Percentiles rank a stretch among this genome's conserved stretches.
Evolutionary conservation across 2,329 filamentous ascomycete species (phyloP).

Genomic region (Apiospora marii): DNA sequence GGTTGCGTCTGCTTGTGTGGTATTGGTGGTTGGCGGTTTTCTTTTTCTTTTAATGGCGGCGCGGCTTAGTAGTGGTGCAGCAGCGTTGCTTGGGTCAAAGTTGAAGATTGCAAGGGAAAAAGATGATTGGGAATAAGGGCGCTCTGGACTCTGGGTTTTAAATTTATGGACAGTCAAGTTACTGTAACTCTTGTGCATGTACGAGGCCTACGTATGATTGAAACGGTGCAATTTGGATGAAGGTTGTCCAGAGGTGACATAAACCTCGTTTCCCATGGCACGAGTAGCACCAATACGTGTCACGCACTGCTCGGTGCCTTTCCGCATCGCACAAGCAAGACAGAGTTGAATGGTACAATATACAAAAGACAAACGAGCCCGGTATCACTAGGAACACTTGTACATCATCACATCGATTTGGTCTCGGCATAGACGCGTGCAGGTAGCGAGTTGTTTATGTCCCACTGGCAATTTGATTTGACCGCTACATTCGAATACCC

Average conservation of each 20-base stretch:
- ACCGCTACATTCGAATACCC: neutral
- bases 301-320: neutral
- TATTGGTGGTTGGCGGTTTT: neutral
- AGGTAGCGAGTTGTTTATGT: neutral
- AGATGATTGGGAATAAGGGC: neutral
- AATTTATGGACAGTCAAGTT: neutral
- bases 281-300: slow-evolving; percentile 5
- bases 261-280: neutral
- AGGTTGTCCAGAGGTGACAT: slow-evolving; percentile 4
- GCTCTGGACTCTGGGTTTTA: neutral
- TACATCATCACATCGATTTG: neutral
- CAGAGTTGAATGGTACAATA: neutral
- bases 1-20: neutral
- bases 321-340: neutral
- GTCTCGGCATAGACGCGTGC: neutral
- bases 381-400: neutral
- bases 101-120: neutral
- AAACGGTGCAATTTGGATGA: neutral
- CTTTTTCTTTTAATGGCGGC: neutral
- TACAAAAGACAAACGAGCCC: neutral
- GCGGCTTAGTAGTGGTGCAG: neutral
- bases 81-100: neutral
- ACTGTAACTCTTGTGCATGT: neutral
- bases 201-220: neutral
- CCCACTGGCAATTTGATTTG: neutral